phyloP scores from a whole-genome alignment of 495 filamentous ascomycete species.

The Lophiotrema nucula region DNA sequence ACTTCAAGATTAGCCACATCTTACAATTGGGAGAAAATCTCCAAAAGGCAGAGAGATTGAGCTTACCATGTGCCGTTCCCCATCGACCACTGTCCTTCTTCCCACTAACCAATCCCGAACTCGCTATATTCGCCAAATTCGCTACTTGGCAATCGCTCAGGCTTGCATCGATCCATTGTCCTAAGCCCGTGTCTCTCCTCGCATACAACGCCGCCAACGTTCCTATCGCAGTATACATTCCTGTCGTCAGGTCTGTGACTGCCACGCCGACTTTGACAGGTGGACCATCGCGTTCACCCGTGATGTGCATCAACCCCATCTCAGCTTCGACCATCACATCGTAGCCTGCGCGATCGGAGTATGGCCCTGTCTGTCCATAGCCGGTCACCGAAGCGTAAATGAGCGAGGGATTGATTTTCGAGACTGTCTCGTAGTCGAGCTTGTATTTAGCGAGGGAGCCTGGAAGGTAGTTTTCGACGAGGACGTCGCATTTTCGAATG shows the following conservation, averaged over 20 bases:
- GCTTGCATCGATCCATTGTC: conserved; percentile 37
- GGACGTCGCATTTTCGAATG: conserved; percentile 36
- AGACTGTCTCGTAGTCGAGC: conserved; percentile 35
- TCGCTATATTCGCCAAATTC: conserved; percentile 39
- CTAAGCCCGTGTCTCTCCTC: conserved; percentile 38
- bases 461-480: conserved; percentile 43
- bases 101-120: conserved; percentile 37
- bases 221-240: conserved; percentile 40
- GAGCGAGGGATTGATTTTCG: conserved; percentile 34
- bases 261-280: conserved; percentile 40
- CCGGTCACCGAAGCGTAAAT: conserved; percentile 41
- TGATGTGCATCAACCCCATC: conserved; percentile 43
- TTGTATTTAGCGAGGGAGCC: conserved; percentile 36
- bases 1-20: background rate
- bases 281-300: conserved; percentile 37
- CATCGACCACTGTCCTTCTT: conserved; percentile 38
- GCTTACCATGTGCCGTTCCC: conserved; percentile 39
- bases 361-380: conserved; percentile 39
- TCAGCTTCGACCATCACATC: conserved; percentile 36
- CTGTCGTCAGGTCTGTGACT: conserved; percentile 41
- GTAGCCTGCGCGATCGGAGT: conserved; percentile 37
- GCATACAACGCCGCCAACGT: conserved; percentile 36
- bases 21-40: background rate
- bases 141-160: conserved; percentile 41
- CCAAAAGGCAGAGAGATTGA: background rate